Base-by-base conservation (phyloP, 192 early-diverging fungal genomes). In the Kickxella alabastrina region DNA sequence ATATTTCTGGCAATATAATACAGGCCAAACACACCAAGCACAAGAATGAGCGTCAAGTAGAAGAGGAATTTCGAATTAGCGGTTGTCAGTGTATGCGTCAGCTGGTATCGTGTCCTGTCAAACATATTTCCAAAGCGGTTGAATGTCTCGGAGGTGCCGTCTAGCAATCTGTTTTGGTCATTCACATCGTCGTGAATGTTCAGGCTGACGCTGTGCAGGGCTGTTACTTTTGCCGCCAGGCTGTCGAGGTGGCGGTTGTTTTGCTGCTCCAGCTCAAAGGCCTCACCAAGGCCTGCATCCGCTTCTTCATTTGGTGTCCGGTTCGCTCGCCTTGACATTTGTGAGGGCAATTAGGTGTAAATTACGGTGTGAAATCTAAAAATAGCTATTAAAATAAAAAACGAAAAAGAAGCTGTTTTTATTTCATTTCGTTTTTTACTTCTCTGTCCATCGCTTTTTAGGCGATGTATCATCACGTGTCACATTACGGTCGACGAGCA, bases 101-200 rank as follows among this genome's bases (percentile, higher is more conserved):
- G 51, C 37, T 57, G 62, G 25, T 53, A 39, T 28, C 59, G 62
- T 36, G 62, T 73, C 38, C 69, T 57, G 29, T 61, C 69, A 58
- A 73, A 65, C 69, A 73, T 65, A 34, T 53, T 65, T 24, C 69
- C 69, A 51, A 73, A 73, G n/a, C 69, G 57, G 32, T 41, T 51
- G 46, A 73, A 73, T 10, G 69, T 65, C 19, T 73, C 62, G 6
- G 49, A 10, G 0, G 69, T 65, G 23, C 46, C 52, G 14, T 73
- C 69, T 0, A 73, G 69, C 34, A 73, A 35, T 37, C 69, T 55
- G 52, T 73, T 73, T 39, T 73, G 69, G 28, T 54, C 49, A 42
- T 62, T 46, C 21, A 65, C 69, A 6, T 73, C 62, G 51, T 58
- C 55, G 54, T 73, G 46, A 19, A 73, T 73, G 40, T 62, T 73